phyloP scores from a whole-genome alignment of 331 rosid species.

The Prunus yedoensis region DNA sequence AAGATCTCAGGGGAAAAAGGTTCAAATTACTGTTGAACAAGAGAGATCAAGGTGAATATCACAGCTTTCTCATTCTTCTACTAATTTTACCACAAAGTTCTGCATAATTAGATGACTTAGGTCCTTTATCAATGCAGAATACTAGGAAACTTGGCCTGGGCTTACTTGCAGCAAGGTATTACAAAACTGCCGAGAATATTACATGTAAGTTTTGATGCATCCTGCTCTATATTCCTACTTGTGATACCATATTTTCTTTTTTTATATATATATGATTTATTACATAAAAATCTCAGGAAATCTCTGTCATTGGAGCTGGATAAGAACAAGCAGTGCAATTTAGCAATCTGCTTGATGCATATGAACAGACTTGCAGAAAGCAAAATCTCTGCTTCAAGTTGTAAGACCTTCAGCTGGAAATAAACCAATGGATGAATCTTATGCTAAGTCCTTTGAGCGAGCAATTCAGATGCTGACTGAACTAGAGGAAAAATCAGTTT shows the following conservation, averaged over 20 bases:
- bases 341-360: constrained; percentile 83
- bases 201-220: constrained; percentile 45
- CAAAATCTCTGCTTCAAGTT: constrained; percentile 70
- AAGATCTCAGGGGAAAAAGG: constrained; percentile 85
- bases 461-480: constrained; percentile 62
- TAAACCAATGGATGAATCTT: constrained; percentile 74
- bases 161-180: constrained; percentile 75
- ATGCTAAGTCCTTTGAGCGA: constrained; percentile 70
- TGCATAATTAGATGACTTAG: constrained; percentile 1
- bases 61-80: constrained; percentile 17
- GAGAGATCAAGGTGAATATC: constrained; percentile 73
- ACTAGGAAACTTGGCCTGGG: constrained; percentile 96
- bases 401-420: constrained; percentile 57
- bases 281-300: constrained; percentile 39
- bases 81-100: background rate
- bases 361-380: constrained; percentile 64
- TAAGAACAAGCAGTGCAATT: constrained; percentile 86
- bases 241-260: background rate
- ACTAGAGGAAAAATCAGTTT: constrained; percentile 27
- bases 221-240: background rate
- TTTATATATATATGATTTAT: background rate
- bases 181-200: constrained; percentile 65
- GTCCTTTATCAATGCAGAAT: constrained; percentile 44
- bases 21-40: constrained; percentile 79
- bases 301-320: constrained; percentile 79